Evolutionary conservation across 2,329 filamentous ascomycete genomes (phyloP), one percentile per base, ranked within the genome.

Genomic region (Botrytis fragariae): DNA sequence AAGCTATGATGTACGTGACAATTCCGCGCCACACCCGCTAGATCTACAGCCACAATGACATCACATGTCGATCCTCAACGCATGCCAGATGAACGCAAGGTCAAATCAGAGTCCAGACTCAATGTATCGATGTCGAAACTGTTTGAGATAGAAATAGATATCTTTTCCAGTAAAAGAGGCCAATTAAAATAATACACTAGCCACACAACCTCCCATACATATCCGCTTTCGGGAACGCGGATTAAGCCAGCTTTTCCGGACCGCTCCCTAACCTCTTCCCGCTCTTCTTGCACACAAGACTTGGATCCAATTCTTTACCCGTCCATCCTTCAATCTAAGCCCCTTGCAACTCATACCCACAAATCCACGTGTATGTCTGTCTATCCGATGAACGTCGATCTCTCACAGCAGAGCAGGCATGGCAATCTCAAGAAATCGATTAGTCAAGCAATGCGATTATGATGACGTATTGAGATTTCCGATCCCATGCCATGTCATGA

Each of bases 351-450:
- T 22, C 5, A 37, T 60, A 12, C 4, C 45, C 64, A 68, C 35
- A 18, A 68, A 54, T 42, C 18, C 45, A 68, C 64, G 45, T 54
- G 35, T 3, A 6, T 10, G 4, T 51, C 10, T 10, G 4, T 51
- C 10, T 10, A 51, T n/a, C 45, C 16, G 45, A 68, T 68, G 35
- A 29, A 22, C 10, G 35, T 29, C 48, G 48, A 57, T 68, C 42
- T 22, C 35, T 7, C 35, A 37, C 22, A 25, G 25, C 25, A 16
- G 25, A n/a, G n/a, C 29, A 42, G 29, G 29, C 48, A 68, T 68
- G 64, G 45, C 45, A 67, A 67, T 67, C 32, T 54, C 32, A 67
- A 39, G 44, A 67, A 67, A 54, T 67, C 45, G 64, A 67, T 67
- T 67, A 67, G 35, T 68, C 64, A 54, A 68, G 25, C 32, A 35